Percentiles rank a stretch among this genome's conserved stretches.
These are phyloP conservation scores for Hyphopichia khmerensis DNA, from an alignment of 1,139 yeast species.

Conservation along the genomic window DNA sequence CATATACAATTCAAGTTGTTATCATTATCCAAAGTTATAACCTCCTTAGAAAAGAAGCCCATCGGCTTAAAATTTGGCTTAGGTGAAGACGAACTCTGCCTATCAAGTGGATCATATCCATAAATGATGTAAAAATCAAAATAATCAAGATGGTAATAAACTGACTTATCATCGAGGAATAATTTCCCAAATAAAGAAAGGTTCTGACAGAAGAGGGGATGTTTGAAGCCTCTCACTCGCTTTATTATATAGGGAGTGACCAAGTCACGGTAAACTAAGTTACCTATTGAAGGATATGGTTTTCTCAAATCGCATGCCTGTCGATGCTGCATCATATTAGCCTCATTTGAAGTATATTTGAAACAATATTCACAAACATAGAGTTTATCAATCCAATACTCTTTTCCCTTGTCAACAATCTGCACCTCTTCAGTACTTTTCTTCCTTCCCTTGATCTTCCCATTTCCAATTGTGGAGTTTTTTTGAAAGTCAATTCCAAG, in stretches of 20 bases:
- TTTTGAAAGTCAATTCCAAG: background rate
- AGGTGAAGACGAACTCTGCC: slow-evolving; percentile 9
- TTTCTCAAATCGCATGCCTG: slow-evolving; percentile 40
- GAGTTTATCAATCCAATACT: slow-evolving; percentile 57
- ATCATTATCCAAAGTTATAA: slow-evolving; percentile 78
- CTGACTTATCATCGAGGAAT: slow-evolving; percentile 88
- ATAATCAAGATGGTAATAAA: slow-evolving; percentile 73
- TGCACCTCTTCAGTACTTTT: slow-evolving; percentile 8
- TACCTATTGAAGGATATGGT: slow-evolving; percentile 53
- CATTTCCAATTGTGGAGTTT: slow-evolving; percentile 7
- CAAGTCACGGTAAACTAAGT: slow-evolving; percentile 63
- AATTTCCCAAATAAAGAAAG: slow-evolving; percentile 82
- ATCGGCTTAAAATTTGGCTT: slow-evolving; percentile 48
- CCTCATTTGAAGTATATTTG: slow-evolving; percentile 59
- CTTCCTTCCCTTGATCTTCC: slow-evolving; percentile 17
- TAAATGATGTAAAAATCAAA: slow-evolving; percentile 80
- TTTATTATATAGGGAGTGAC: slow-evolving; percentile 50
- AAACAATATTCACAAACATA: slow-evolving; percentile 82
- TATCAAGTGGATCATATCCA: slow-evolving; percentile 38
- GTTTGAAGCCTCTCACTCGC: slow-evolving; percentile 62
- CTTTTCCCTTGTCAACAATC: background rate
- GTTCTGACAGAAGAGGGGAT: slow-evolving; percentile 74
- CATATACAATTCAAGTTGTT: slow-evolving; percentile 85
- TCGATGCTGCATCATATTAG: slow-evolving; percentile 42
- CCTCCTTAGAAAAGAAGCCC: slow-evolving; percentile 92